Conservation (phyloP, 192 early-diverging fungal genomes). For the Neocallimastix lanati region DNA sequence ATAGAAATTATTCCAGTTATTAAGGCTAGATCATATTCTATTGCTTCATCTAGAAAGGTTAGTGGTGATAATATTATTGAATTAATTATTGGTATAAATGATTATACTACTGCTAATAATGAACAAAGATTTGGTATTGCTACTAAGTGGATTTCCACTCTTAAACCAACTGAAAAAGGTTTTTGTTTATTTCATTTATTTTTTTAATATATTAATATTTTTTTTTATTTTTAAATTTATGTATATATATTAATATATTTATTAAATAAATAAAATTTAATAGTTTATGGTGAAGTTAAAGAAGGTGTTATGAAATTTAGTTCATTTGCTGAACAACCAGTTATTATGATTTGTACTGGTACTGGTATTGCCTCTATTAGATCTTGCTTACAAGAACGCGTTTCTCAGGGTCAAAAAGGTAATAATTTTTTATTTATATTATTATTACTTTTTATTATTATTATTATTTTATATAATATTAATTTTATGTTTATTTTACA, state of each 20-base stretch:
- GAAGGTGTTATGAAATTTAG: background rate
- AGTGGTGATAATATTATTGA: background rate
- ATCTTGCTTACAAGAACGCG: slow-evolving; percentile 44
- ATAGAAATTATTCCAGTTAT: slow-evolving; percentile 58
- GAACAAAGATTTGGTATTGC: background rate
- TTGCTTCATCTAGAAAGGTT: slow-evolving; percentile 63
- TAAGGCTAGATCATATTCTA: slow-evolving; percentile 97
- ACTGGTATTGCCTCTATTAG: slow-evolving; percentile 90
- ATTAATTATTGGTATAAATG: background rate
- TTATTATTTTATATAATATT: background rate
- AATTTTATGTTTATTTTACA: too few relatives aligned
- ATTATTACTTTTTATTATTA: background rate
- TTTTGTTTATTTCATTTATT: too few relatives aligned
- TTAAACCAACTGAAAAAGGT: background rate
- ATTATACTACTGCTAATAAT: background rate
- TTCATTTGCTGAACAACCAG: background rate
- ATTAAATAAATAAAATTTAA: background rate
- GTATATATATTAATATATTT: too few relatives aligned
- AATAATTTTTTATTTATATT: background rate
- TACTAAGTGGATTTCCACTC: background rate
- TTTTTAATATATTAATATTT: too few relatives aligned
- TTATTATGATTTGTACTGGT: slow-evolving; percentile 11
- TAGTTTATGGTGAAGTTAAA: background rate
- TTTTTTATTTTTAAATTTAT: too few relatives aligned
- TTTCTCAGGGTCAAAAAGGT: slow-evolving; percentile 17